Base-by-base conservation (phyloP, 495 filamentous ascomycete genomes). In the Aspergillus incahuasiensis region DNA sequence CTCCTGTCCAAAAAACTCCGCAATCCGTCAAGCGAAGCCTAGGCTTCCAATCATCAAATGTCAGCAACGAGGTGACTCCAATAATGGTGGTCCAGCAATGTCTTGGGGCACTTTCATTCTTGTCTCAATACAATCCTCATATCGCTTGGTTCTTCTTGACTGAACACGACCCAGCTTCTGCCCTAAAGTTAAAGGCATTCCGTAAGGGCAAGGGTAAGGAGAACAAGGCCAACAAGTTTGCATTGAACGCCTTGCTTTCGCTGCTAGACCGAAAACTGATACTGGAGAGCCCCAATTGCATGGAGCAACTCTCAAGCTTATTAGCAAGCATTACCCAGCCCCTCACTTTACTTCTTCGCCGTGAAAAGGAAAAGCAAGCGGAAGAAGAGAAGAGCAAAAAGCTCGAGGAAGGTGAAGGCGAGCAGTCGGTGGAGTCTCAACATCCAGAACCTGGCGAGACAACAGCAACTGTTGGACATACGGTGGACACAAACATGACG, bases 31-130 rank as follows among this genome's bases (percentile, higher is more conserved):
- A 90, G 74, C 84, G 89, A 56, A 86, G 81, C 21, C 68, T 82
- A 16, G 83, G 84, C 12, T 76, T 82, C 54, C 79, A 78, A 60
- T 68, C 75, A 32, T 72, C 78, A 28, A 78, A 77, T 45, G 71
- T 81, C 49, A 83, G 78, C 58, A 82, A 77, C 44, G 95, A 97
- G 59, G 85, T 92, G 47, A 96, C 95, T 1, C 94, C 95, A 18
- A 79, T 96, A 45, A 86, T 95, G 81, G 88, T 99, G 40, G 90
- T 97, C 9, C 92, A 97, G 64, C 94, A 99, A 69, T 97, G 92
- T 59, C 81, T 99, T 32, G 80, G 82, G 47, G 84, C 91, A 11
- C 77, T 99, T 8, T 84, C 85, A 30, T 89, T 88, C 63, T 78
- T 99, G 34, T 87, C 87, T 5, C 81, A 83, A 60, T 88, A 89